These are phyloP conservation scores for Chlorophyllum brunneum DNA, from an alignment of 768 basidiomycete genomes.

Conservation along the genomic window DNA sequence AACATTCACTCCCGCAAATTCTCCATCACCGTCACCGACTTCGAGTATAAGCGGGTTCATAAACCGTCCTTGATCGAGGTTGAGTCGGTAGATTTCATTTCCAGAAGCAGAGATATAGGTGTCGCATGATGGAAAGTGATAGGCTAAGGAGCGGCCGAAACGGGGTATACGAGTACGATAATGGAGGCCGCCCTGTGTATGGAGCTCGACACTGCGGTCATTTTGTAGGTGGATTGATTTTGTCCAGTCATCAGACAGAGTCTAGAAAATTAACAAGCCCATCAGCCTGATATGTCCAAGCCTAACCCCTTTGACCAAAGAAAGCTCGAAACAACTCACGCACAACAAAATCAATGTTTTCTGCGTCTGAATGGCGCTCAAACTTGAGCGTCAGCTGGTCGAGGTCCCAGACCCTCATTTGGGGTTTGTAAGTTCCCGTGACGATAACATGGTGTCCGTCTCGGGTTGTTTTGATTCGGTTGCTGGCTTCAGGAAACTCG, in stretches of 20 bases:
- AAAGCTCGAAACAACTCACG: slow-evolving; percentile 44
- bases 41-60: slow-evolving; percentile 73
- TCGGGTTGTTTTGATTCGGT: slow-evolving; percentile 82
- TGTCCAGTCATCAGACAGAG: slow-evolving; percentile 97
- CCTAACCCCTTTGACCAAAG: neutral
- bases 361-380: slow-evolving; percentile 91
- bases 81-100: slow-evolving; percentile 86
- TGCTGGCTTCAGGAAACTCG: slow-evolving; percentile 96
- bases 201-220: slow-evolving; percentile 91
- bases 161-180: slow-evolving; percentile 92
- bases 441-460: slow-evolving; percentile 93
- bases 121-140: slow-evolving; percentile 93
- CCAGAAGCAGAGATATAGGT: slow-evolving; percentile 83
- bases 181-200: slow-evolving; percentile 91
- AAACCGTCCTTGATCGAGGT: slow-evolving; percentile 93
- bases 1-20: slow-evolving; percentile 81
- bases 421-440: slow-evolving; percentile 97
- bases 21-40: slow-evolving; percentile 40
- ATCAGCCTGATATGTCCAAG: neutral
- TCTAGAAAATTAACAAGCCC: slow-evolving; percentile 46
- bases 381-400: slow-evolving; percentile 92
- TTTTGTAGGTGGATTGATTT: slow-evolving; percentile 96
- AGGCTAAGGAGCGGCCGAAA: slow-evolving; percentile 88
- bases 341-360: slow-evolving; percentile 98
- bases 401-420: slow-evolving; percentile 94